A percentile compares a stretch with the other conserved stretches of the same genome.
phyloP scores from a whole-genome alignment of 2,329 filamentous ascomycete genomes.

The Beauveria medogensis region DNA sequence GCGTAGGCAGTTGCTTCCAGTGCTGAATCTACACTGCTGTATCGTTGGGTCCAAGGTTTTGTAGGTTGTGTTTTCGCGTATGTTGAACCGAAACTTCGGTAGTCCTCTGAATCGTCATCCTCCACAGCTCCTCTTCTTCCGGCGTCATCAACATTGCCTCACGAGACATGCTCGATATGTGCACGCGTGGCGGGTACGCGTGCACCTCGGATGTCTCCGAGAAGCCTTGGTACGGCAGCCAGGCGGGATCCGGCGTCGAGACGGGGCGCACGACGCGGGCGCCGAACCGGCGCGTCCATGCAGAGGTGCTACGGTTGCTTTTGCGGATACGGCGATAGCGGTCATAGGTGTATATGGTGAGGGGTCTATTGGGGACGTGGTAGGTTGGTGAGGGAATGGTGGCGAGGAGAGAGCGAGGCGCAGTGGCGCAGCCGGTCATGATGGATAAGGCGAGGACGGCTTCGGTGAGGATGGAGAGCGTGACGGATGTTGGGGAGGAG shows the following conservation, averaged over 20 bases:
- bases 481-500: not conserved
- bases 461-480: conserved; percentile 4
- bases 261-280: not conserved
- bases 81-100: not conserved
- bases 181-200: not conserved
- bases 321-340: not conserved
- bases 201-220: not conserved
- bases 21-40: no score
- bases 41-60: no score
- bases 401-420: not conserved
- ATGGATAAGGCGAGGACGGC: not conserved
- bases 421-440: not conserved
- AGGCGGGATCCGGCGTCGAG: not conserved
- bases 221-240: conserved; percentile 1
- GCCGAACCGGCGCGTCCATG: no score
- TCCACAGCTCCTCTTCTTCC: not conserved
- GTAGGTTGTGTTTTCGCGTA: not conserved
- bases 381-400: not conserved
- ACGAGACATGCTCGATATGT: not conserved
- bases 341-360: not conserved
- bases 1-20: no score
- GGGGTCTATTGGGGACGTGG: not conserved
- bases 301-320: not conserved
- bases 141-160: not conserved
- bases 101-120: not conserved